phyloP scores from a whole-genome alignment of 2,329 filamentous ascomycete genomes.

The Neonectria magnoliae region DNA sequence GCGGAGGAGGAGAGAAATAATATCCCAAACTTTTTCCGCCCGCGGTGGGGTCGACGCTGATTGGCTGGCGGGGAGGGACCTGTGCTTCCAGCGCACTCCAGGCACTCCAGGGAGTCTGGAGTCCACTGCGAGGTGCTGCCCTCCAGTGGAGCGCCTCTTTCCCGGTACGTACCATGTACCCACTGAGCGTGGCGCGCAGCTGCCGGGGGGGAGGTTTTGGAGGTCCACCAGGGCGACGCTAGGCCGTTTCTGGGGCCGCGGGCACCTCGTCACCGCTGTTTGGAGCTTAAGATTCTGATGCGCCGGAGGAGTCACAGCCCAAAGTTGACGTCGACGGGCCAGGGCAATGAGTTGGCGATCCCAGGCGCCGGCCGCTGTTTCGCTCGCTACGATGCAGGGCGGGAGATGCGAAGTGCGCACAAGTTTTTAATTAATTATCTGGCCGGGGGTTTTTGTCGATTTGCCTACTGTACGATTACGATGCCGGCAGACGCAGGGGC shows the following conservation, averaged over 20 bases:
- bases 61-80: slow-evolving; percentile 13
- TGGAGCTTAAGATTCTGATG: slow-evolving; percentile 27
- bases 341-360: slow-evolving; percentile 21
- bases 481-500: not conserved
- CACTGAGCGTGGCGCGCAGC: slow-evolving; percentile 4
- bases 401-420: slow-evolving; percentile 18
- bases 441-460: not conserved
- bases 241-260: slow-evolving; percentile 28
- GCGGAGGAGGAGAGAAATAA: slow-evolving; percentile 41
- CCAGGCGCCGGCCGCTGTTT: slow-evolving; percentile 27
- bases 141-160: slow-evolving; percentile 11
- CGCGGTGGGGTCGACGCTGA: slow-evolving; percentile 36
- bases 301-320: slow-evolving; percentile 19
- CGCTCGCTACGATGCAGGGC: slow-evolving; percentile 33
- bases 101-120: slow-evolving; percentile 9
- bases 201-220: not conserved
- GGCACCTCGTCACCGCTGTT: slow-evolving; percentile 43
- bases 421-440: slow-evolving; percentile 5
- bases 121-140: not conserved
- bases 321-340: not conserved
- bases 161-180: not conserved
- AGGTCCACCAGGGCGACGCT: slow-evolving; percentile 19
- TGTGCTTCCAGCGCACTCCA: slow-evolving; percentile 2
- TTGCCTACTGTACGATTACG: slow-evolving; percentile 3
- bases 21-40: slow-evolving; percentile 45